Percentiles rank a stretch among this genome's conserved stretches.
These are phyloP conservation scores for Fusarium aywerte DNA, from an alignment of 2,329 filamentous ascomycete genomes.

Conservation along the genomic window DNA sequence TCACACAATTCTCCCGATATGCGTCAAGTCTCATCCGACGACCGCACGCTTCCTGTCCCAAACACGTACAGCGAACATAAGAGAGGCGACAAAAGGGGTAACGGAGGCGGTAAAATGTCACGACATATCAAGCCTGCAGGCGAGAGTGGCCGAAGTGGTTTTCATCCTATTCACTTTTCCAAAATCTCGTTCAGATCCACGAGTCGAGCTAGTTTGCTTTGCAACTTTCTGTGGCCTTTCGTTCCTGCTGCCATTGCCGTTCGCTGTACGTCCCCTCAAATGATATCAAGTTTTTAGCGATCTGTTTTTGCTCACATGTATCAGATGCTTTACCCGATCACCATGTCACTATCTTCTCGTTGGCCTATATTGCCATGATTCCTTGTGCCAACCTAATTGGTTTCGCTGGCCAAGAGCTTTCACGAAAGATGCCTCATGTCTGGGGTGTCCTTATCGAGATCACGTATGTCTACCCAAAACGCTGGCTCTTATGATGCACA, in stretches of 20 bases:
- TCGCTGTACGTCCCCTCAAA: conserved; percentile 45
- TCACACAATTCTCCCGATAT: conserved; percentile 25
- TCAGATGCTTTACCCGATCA: conserved; percentile 51
- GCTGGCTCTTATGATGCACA: too few relatives aligned
- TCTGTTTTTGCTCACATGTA: conserved; percentile 8
- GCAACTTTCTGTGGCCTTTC: conserved; percentile 63
- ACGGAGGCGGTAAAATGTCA: conserved; percentile 20
- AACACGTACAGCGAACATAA: conserved; percentile 41
- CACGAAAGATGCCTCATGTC: conserved; percentile 80
- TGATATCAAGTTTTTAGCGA: background rate
- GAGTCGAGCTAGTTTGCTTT: conserved; percentile 57
- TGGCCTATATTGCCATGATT: conserved; percentile 63
- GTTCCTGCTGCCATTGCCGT: conserved; percentile 61
- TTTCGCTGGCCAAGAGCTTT: conserved; percentile 73
- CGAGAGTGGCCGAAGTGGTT: conserved; percentile 59
- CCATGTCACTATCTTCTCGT: conserved; percentile 59
- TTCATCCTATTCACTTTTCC: conserved; percentile 58
- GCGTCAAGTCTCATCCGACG: conserved; percentile 20
- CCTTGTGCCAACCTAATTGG: conserved; percentile 63
- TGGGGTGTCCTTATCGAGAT: conserved; percentile 71
- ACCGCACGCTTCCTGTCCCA: conserved; percentile 43
- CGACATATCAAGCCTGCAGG: conserved; percentile 48
- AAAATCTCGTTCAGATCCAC: conserved; percentile 57
- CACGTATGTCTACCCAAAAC: conserved; percentile 53
- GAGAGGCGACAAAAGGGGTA: conserved; percentile 7